Evolutionary conservation across 2,329 filamentous ascomycete species (phyloP), one percentile per base, ranked within the genome.

Genomic region (Sclerotinia glacialis): DNA sequence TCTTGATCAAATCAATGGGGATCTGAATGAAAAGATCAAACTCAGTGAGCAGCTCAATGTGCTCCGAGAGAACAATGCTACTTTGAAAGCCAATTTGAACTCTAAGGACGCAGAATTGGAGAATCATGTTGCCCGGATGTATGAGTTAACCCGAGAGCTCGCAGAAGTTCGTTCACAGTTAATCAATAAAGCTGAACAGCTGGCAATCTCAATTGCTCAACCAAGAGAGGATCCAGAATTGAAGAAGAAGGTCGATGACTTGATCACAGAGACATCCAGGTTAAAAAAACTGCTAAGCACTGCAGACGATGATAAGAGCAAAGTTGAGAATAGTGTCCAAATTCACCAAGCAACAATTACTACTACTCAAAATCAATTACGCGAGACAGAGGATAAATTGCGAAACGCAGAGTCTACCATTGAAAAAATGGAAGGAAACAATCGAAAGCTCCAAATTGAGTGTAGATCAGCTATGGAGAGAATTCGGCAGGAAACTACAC

Each of bases 251-350:
- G 62, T 75, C 42, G 49, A 71, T 34, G 67, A 70, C 14, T 62
- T 76, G 26, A 68, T 73, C 67, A 73, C 16, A 67, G 66, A 65
- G 63, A 77, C 23, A 44, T 64, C 55, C 42, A 67, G n/a, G 23
- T 67, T 69, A 28, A 69, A 76, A 1, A 65, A 73, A 40, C 76
- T 77, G 18, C 65, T 75, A 1, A 69, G 76, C 40, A 68, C 70
- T 18, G 77, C 77, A 28, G 74, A 75, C 11, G 74, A 79, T 67
- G 75, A 77, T n/a, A 71, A 74, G 11, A 53, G 54, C 1, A 61
- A 69, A 44, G 46, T 62, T 28, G 67, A 70, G 42, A 66, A 72
- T 44, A 66, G 72, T 44, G 23, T 69, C 3, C 54, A 26, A 23
- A 47, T 60, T 47, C 26, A 64, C 23, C 64, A 67, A 59, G 66